These are phyloP conservation scores for Grammothele lineata DNA, from an alignment of 768 basidiomycete genomes.

Conservation along the genomic window DNA sequence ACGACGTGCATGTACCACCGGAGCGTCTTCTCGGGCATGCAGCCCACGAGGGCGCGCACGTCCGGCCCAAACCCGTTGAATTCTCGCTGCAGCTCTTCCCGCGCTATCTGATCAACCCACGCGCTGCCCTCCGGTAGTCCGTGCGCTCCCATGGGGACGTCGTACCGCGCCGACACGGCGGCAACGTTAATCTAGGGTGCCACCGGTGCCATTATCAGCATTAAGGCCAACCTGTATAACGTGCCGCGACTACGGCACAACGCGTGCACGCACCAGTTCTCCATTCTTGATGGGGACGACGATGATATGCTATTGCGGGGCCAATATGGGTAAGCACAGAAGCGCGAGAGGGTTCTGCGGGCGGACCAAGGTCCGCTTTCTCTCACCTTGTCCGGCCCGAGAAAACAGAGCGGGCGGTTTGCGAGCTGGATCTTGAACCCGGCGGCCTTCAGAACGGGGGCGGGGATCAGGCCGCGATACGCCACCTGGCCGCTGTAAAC, in stretches of 20 bases:
- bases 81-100: slow-evolving; percentile 39
- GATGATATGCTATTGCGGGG: slow-evolving; percentile 43
- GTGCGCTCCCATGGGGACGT: slow-evolving; percentile 17
- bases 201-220: no score
- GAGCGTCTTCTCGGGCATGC: slow-evolving; percentile 37
- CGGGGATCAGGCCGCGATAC: slow-evolving; percentile 45
- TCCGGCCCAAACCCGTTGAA: slow-evolving; percentile 47
- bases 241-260: neutral
- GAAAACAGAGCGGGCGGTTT: slow-evolving; percentile 35
- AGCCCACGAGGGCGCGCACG: slow-evolving; percentile 35
- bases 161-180: slow-evolving; percentile 34
- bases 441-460: slow-evolving; percentile 33
- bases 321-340: neutral
- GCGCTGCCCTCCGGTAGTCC: neutral
- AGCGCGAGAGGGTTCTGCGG: neutral
- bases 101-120: slow-evolving; percentile 40
- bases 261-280: slow-evolving; percentile 30
- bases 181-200: slow-evolving; percentile 38
- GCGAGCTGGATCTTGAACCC: slow-evolving; percentile 40
- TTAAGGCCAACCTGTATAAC: no score
- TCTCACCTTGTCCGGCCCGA: slow-evolving; percentile 34
- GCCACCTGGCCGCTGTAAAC: slow-evolving; percentile 43
- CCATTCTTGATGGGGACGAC: slow-evolving; percentile 44
- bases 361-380: neutral
- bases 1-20: slow-evolving; percentile 52